Evolutionary conservation across 331 rosid species (phyloP).

Genomic region (Quercus tomentella): DNA sequence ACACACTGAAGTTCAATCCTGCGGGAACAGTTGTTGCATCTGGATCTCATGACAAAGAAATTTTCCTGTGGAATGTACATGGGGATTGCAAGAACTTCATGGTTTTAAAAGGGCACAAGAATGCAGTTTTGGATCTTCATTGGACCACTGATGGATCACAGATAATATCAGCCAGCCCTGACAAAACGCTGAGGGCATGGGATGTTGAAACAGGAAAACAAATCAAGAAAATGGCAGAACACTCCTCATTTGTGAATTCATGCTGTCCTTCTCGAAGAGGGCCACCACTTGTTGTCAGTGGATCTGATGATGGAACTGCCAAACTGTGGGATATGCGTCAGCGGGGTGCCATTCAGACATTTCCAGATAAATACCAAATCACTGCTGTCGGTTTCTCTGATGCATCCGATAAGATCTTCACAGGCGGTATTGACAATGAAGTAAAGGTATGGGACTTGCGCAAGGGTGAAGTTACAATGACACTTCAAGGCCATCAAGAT

Average conservation of each 20-base stretch:
- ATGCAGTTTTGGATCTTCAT: constrained; percentile 92
- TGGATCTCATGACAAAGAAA: constrained; percentile 92
- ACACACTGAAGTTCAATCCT: constrained; percentile 90
- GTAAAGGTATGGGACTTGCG: constrained; percentile 95
- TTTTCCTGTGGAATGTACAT: constrained; percentile 83
- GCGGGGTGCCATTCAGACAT: constrained; percentile 94
- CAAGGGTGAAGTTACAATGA: constrained; percentile 85
- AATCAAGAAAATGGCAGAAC: constrained; percentile 93
- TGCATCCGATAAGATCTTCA: constrained; percentile 90
- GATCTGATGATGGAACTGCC: constrained; percentile 96
- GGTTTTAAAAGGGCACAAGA: constrained; percentile 93
- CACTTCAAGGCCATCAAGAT: constrained; percentile 97
- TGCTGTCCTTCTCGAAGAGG: constrained; percentile 94
- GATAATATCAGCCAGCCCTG: constrained; percentile 84
- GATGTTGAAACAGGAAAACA: constrained; percentile 92
- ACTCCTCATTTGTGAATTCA: constrained; percentile 82
- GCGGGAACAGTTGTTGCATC: constrained; percentile 82
- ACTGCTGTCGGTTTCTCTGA: constrained; percentile 88
- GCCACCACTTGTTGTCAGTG: constrained; percentile 87
- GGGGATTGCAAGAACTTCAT: constrained; percentile 95
- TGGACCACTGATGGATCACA: constrained; percentile 94
- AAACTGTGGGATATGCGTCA: constrained; percentile 98
- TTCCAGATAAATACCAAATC: constrained; percentile 90
- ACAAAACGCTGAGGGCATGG: constrained; percentile 79
- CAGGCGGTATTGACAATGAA: constrained; percentile 91